Evolutionary conservation across 1,284 basidiomycete genomes (phyloP).

Genomic region (Kwoniella shivajii): DNA sequence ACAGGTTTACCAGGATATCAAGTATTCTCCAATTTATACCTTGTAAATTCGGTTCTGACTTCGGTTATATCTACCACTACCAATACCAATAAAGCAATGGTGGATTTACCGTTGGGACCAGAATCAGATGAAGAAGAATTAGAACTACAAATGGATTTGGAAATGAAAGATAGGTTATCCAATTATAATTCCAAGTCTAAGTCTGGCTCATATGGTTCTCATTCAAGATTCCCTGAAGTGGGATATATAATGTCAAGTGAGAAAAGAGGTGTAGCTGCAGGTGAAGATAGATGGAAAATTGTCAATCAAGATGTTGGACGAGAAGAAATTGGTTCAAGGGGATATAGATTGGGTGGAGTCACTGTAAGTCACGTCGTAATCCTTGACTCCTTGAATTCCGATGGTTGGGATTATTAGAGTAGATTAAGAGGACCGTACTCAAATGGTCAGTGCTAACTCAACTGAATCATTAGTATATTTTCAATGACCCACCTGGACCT

Average conservation of each 20-base stretch:
- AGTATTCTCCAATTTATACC: conserved; percentile 43
- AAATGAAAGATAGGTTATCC: neutral
- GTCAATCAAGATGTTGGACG: conserved; percentile 26
- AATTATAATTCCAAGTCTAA: neutral
- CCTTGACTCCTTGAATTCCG: neutral
- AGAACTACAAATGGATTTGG: neutral
- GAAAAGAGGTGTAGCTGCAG: conserved; percentile 25
- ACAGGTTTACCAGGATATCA: conserved; percentile 39
- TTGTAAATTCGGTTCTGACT: conserved; percentile 26
- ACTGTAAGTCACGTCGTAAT: conserved; percentile 30
- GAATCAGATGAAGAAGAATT: conserved; percentile 1
- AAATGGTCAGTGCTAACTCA: neutral
- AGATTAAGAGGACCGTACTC: neutral
- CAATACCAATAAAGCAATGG: neutral
- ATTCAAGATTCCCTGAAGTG: conserved; percentile 14
- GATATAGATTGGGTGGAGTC: conserved; percentile 33
- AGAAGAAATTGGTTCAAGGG: conserved; percentile 33
- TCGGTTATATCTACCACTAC: conserved; percentile 12
- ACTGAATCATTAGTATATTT: conserved; percentile 35
- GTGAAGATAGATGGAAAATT: conserved; percentile 35
- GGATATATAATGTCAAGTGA: conserved; percentile 14
- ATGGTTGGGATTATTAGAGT: neutral
- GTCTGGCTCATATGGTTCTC: no score
- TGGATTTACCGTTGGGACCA: conserved; percentile 1
- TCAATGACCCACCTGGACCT: conserved; percentile 46